phyloP scores from a whole-genome alignment of 495 filamentous ascomycete genomes.

The Hyaloscypha bicolor region DNA sequence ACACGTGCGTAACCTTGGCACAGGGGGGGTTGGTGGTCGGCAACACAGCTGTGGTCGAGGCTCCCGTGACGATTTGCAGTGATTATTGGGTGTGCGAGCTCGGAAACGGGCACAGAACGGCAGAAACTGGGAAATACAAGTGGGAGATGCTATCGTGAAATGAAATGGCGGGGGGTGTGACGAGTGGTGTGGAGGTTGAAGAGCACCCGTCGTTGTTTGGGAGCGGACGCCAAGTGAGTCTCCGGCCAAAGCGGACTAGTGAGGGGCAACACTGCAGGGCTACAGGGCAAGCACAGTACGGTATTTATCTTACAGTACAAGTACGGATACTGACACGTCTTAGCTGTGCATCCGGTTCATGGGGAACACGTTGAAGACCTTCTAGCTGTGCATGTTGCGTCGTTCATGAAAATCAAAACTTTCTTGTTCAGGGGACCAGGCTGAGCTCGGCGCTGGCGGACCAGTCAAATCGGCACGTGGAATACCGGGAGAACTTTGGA shows the following conservation, averaged over 20 bases:
- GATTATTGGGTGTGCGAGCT: neutral
- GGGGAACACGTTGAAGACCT: too few relatives aligned
- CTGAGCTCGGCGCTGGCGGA: too few relatives aligned
- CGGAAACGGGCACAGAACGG: neutral
- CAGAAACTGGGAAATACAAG: neutral
- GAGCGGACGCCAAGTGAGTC: neutral
- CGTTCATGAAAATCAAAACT: too few relatives aligned
- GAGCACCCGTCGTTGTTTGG: neutral
- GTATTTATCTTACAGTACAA: neutral
- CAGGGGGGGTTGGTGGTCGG: neutral
- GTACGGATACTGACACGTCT: neutral
- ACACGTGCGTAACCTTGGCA: neutral
- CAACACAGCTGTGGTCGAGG: neutral
- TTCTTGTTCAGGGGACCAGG: too few relatives aligned
- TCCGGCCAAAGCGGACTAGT: constrained; percentile 4
- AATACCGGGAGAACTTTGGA: too few relatives aligned
- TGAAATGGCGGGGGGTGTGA: neutral
- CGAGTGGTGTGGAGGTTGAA: neutral
- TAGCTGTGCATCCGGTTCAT: too few relatives aligned
- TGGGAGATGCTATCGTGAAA: neutral
- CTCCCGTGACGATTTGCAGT: neutral
- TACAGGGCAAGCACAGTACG: neutral
- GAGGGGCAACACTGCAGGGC: constrained; percentile 8
- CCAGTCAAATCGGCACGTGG: too few relatives aligned
- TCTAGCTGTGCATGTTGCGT: too few relatives aligned